Evolutionary conservation across 768 basidiomycete genomes (phyloP), one percentile per base, ranked within the genome.

Genomic region (Coprinopsis strossmayeri): DNA sequence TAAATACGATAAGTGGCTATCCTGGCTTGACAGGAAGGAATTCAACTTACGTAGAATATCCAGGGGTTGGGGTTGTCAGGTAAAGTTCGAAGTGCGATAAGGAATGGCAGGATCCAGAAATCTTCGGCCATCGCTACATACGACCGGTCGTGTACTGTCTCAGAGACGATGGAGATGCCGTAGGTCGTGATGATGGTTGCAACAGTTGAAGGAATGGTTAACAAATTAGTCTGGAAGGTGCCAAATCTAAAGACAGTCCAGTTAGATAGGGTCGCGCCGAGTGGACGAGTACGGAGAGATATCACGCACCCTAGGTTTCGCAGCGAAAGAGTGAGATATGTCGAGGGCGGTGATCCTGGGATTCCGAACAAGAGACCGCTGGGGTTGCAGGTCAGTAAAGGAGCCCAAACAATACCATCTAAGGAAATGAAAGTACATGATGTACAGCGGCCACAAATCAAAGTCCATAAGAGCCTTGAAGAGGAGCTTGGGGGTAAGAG

Each of bases 391-490:
- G 17, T n/a, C 5, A 13, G 27, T n/a, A 10, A 18, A 11, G 11
- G 18, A 13, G 15, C 25, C 17, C 27, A 26, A 18, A 40, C 20
- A 12, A 28, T 3, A 13, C 9, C 5, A 24, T 11, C 30, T 30
- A n/a, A 28, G 37, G 4, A 18, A 38, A 13, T 17, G 21, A 15
- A 59, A 64, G 43, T 47, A 74, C 71, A 81, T 61, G 24, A 80
- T 67, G 57, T 86, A 85, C 18, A 84, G 41, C 0, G 82, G 82
- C 81, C 82, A 84, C 9, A 84, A 61, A 55, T 82, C 81, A 48
- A 76, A 84, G 57, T 85, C 82, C 30, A 70, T 72, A 5, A 81
- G 44, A 0, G 80, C 77, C 5, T 61, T 64, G 74, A 77, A 82
- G 3, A 83, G 58, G 3, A 74, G 67, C 54, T 66, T 69, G 3